phyloP scores from a whole-genome alignment of 2,329 filamentous ascomycete species.

The Sphaceloma murrayae region DNA sequence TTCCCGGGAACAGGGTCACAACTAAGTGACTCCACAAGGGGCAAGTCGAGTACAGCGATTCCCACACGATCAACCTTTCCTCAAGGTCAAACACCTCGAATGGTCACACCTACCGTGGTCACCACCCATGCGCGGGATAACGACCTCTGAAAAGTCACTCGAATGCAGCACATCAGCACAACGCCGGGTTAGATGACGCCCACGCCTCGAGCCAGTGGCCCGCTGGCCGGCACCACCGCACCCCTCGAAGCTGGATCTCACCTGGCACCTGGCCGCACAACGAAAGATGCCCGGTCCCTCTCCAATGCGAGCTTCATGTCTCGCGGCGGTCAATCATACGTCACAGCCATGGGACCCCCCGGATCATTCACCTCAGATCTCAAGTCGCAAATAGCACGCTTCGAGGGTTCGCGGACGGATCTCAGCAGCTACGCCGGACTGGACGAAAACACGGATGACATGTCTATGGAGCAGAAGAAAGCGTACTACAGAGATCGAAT shows the following conservation, averaged over 20 bases:
- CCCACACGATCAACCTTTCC: background rate
- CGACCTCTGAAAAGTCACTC: background rate
- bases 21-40: background rate
- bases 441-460: slow-evolving; percentile 50
- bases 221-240: slow-evolving; percentile 20
- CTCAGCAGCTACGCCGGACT: slow-evolving; percentile 42
- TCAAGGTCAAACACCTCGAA: background rate
- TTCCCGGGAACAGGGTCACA: background rate
- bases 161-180: background rate
- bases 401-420: slow-evolving; percentile 50
- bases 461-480: slow-evolving; percentile 61
- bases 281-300: slow-evolving; percentile 47
- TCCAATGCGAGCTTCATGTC: slow-evolving; percentile 47
- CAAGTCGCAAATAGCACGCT: slow-evolving; percentile 59
- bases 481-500: slow-evolving; percentile 71
- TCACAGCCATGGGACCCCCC: slow-evolving; percentile 53
- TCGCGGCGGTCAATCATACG: slow-evolving; percentile 60
- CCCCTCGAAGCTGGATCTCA: slow-evolving; percentile 33
- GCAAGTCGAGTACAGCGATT: background rate
- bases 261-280: slow-evolving; percentile 35
- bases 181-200: slow-evolving; percentile 36
- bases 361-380: slow-evolving; percentile 88
- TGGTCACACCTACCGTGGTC: background rate
- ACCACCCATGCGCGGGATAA: slow-evolving; percentile 1
- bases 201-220: slow-evolving; percentile 25